Conservation (phyloP, 176 grass and related monocot species). For the Saccharum spontaneum region DNA sequence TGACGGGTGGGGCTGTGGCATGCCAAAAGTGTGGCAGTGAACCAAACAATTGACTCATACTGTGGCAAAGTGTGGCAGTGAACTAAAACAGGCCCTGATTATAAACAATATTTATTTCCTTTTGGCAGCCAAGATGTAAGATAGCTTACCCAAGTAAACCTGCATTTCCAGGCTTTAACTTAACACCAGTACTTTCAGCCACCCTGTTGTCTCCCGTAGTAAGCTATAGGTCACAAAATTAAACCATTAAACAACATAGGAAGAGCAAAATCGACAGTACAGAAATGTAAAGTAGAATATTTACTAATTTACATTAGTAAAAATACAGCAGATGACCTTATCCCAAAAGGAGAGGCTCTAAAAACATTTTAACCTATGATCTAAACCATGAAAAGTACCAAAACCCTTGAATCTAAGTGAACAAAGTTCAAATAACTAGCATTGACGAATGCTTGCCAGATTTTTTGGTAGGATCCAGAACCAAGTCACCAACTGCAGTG, state of each 20-base stretch:
- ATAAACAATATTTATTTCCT: slow-evolving; percentile 12
- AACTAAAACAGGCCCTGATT: slow-evolving; percentile 9
- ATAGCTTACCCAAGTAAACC: slow-evolving; percentile 81
- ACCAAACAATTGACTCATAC: not conserved
- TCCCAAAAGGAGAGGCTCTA: not conserved
- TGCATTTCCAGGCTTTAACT: slow-evolving; percentile 67
- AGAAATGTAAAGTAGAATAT: slow-evolving; percentile 9
- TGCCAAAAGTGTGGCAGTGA: not conserved
- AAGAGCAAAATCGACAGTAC: slow-evolving; percentile 17
- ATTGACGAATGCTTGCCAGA: not conserved
- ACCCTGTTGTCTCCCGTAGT: slow-evolving; percentile 61
- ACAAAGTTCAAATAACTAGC: not conserved
- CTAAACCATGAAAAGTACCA: not conserved
- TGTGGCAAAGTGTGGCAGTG: not conserved
- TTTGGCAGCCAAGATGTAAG: not conserved
- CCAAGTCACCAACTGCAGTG: not conserved
- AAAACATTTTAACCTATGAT: not conserved
- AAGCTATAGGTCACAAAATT: slow-evolving; percentile 49
- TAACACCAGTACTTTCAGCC: slow-evolving; percentile 46
- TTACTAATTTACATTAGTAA: slow-evolving; percentile 16
- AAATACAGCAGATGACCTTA: slow-evolving; percentile 1
- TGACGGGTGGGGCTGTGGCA: not conserved
- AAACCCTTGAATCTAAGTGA: slow-evolving; percentile 21
- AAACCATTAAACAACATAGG: slow-evolving; percentile 1
- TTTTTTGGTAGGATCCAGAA: not conserved